phyloP scores from a whole-genome alignment of 2,329 filamentous ascomycete species.

The Acrodontium crateriforme region DNA sequence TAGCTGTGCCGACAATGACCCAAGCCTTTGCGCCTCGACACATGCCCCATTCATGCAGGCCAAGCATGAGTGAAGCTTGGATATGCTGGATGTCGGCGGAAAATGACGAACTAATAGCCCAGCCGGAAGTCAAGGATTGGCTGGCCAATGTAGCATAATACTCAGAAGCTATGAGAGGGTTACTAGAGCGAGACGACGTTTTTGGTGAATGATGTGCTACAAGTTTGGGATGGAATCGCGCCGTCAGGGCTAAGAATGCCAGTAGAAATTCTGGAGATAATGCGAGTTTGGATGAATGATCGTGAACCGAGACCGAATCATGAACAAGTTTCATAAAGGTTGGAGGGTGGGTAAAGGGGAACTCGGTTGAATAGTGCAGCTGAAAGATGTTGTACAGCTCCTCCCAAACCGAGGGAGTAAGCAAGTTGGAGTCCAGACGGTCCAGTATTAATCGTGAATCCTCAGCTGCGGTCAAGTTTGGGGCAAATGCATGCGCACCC shows the following conservation, averaged over 20 bases:
- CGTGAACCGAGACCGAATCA: slow-evolving; percentile 1
- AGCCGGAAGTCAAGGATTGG: slow-evolving; percentile 36
- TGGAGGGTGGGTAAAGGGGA: slow-evolving; percentile 56
- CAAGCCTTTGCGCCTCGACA: slow-evolving; percentile 48
- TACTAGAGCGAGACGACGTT: slow-evolving; percentile 30
- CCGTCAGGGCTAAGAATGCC: slow-evolving; percentile 54
- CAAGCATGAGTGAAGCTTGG: slow-evolving; percentile 57
- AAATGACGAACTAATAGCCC: slow-evolving; percentile 29
- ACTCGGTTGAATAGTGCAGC: slow-evolving; percentile 56
- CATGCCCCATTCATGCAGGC: slow-evolving; percentile 58
- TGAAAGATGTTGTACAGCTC: slow-evolving; percentile 58
- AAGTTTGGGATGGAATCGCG: slow-evolving; percentile 51
- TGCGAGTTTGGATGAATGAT: slow-evolving; percentile 33
- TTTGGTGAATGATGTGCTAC: slow-evolving; percentile 41
- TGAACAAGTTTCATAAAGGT: slow-evolving; percentile 42
- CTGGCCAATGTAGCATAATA: slow-evolving; percentile 49
- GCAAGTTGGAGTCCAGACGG: slow-evolving; percentile 45
- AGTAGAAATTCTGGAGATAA: slow-evolving; percentile 45
- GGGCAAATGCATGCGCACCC: slow-evolving; percentile 23
- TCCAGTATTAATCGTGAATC: slow-evolving; percentile 37
- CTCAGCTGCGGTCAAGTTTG: slow-evolving; percentile 25
- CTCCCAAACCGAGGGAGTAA: slow-evolving; percentile 53
- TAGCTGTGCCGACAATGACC: slow-evolving; percentile 47
- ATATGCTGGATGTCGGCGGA: slow-evolving; percentile 48
- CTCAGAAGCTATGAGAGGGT: slow-evolving; percentile 46